These are phyloP conservation scores for Venustampulla echinocandica DNA, from an alignment of 495 filamentous ascomycete species.

Conservation along the genomic window DNA sequence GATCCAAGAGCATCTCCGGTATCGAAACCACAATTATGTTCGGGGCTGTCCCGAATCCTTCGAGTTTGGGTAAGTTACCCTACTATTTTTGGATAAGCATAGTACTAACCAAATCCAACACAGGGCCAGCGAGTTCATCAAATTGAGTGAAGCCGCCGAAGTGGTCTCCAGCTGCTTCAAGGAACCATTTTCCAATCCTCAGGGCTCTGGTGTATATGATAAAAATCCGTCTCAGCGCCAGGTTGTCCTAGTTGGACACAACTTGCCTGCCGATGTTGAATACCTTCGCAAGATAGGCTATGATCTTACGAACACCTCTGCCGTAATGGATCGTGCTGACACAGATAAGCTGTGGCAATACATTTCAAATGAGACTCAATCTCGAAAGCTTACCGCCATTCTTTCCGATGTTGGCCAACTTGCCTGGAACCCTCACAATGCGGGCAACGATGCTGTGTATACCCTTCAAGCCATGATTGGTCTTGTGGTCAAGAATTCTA, in stretches of 20 bases:
- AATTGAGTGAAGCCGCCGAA: slow-evolving; percentile 29
- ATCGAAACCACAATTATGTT: slow-evolving; percentile 56
- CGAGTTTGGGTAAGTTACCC: slow-evolving; percentile 52
- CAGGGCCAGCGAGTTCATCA: slow-evolving; percentile 32
- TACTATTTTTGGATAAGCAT: background rate
- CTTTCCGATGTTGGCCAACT: slow-evolving; percentile 54
- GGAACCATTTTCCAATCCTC: slow-evolving; percentile 33
- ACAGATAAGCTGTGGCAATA: slow-evolving; percentile 59
- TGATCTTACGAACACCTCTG: slow-evolving; percentile 39
- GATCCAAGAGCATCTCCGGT: slow-evolving; percentile 55
- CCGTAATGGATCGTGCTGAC: slow-evolving; percentile 59
- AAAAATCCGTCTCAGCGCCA: slow-evolving; percentile 36
- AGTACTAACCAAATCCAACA: slow-evolving; percentile 7
- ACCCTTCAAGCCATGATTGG: slow-evolving; percentile 68
- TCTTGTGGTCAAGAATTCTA: slow-evolving; percentile 44
- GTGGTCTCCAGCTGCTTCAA: slow-evolving; percentile 42
- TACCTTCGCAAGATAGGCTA: slow-evolving; percentile 56
- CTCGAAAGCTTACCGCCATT: slow-evolving; percentile 48
- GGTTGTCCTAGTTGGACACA: slow-evolving; percentile 74
- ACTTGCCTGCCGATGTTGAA: slow-evolving; percentile 52
- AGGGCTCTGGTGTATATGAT: slow-evolving; percentile 6
- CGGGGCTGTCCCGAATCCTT: slow-evolving; percentile 65
- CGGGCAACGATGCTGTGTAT: slow-evolving; percentile 87
- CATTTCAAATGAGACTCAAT: slow-evolving; percentile 38
- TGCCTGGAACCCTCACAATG: slow-evolving; percentile 71